Evolutionary conservation across 2,329 filamentous ascomycete genomes (phyloP), one percentile per base, ranked within the genome.

Genomic region (Helotiales sp.): DNA sequence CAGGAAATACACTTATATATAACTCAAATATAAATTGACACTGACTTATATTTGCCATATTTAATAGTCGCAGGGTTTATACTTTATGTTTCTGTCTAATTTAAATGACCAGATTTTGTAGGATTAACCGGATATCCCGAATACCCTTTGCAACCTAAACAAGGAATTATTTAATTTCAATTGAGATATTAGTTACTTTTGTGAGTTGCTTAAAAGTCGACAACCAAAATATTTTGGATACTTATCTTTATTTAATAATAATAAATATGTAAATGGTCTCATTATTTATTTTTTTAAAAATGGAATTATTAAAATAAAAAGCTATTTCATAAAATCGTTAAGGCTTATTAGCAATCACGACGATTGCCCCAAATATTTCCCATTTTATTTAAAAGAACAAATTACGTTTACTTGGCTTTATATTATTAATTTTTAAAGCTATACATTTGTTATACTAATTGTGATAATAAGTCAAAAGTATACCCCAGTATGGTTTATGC

Each of bases 391-490:
- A 59, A 32, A 26, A 10, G 68, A 68, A 50, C 65, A 60, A 15
- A 69, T 69, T 52, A 59, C 59, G 61, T 65, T 65, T 34, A 49
- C 65, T 15, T 70, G 65, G 68, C 63, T 67, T 55, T 64, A 50
- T 37, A 64, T 65, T 22, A 32, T 58, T 32, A 65, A 67, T 26
- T 63, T 43, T 47, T 1, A 15, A 22, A 66, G 55, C 40, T 50
- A 50, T 57, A 58, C 34, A 52, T 62, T 67, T 26, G 57, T 57
- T 34, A 43, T 40, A 47, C 67, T 37, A 26, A 34, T 54, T 50
- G 40, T 67, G 28, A 65, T 37, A 43, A 59, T 69, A 11, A 57
- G 68, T 57, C 37, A 7, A 20, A 22, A 60, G 34, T 43, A 17
- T 20, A 26, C 28, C 49, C 54, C n/a, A 64, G 8, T 50, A 45